Evolutionary conservation across 495 filamentous ascomycete genomes (phyloP), one percentile per base, ranked within the genome.

Genomic region (Aspergillus funiculosus): DNA sequence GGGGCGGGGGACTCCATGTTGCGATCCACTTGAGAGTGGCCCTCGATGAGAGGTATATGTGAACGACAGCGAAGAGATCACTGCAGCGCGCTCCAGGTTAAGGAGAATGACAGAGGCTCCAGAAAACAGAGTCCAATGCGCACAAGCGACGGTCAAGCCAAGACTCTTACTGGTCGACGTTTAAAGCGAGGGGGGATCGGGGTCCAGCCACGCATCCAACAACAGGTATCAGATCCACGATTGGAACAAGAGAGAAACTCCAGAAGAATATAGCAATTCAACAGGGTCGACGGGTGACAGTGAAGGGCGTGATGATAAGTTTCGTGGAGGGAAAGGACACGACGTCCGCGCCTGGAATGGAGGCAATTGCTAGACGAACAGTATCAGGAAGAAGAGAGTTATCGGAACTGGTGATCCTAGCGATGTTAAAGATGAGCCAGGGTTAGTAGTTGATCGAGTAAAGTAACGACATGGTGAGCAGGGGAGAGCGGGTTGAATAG

Each of bases 1-100:
- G 78, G 74, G 10, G 60, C 54, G 24, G 65, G 66, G 5, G 65
- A 68, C 22, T 72, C 69, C 69, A 72, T 72, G 18, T 31, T 61
- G 50, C 29, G 50, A 38, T 25, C 44, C 29, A 32, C 32, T 25
- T 40, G 42, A 31, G 13, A 14, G 30, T 22, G 42, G 30, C 34
- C 24, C 43, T 36, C 34, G 30, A 39, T 9, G 6, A 37, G 35
- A 38, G 4, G 32, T 26, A 20, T 35, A 10, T 20, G 20, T 39
- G 9, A 19, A 30, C 25, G 30, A 34, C 21, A 7, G 25, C 21
- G 20, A 41, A 18, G 13, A 9, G 29, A 43, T 43, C 19, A 34
- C 18, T 17, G 4, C 40, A 43, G n/a, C 1, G 41, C n/a, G 17
- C 28, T 35, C 43, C 19, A 28, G 35, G 28, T n/a, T n/a, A n/a